Evolutionary conservation across 208 protist species (phyloP).

Genomic region (Crithidia bombi): DNA sequence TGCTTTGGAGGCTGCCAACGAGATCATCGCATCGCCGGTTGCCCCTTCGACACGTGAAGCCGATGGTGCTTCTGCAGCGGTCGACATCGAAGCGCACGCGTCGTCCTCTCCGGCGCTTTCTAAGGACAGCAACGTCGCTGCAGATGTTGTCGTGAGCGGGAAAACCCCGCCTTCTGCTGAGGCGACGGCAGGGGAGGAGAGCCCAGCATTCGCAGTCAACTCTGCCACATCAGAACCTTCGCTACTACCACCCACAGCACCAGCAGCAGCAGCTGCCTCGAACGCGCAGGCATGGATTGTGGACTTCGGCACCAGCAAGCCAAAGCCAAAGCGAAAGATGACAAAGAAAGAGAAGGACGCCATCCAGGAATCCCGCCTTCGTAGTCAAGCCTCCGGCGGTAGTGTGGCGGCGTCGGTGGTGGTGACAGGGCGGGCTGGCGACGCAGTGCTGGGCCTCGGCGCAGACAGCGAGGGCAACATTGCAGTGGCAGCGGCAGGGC

Average conservation of each 20-base stretch:
- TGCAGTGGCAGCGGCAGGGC: slow-evolving; percentile 5
- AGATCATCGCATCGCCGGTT: no score
- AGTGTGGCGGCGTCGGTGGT: no score
- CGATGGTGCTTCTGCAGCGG: no score
- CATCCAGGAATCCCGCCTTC: slow-evolving; percentile 42
- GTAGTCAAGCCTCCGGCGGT: slow-evolving; percentile 23
- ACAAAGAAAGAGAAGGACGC: slow-evolving; percentile 73
- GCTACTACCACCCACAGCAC: not conserved
- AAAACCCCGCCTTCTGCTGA: slow-evolving; percentile 1
- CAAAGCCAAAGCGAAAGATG: slow-evolving; percentile 55
- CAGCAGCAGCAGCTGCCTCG: not conserved
- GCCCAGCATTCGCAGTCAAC: not conserved
- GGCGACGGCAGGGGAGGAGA: not conserved
- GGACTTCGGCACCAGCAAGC: slow-evolving; percentile 55
- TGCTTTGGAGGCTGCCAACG: no score
- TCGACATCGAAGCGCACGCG: no score
- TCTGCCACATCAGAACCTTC: no score
- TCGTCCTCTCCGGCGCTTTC: no score
- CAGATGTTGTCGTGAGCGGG: no score
- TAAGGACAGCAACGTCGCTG: no score
- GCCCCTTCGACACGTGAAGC: no score
- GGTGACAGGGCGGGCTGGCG: no score
- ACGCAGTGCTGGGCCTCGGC: slow-evolving; percentile 19
- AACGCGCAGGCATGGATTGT: slow-evolving; percentile 73
- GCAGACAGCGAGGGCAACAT: slow-evolving; percentile 65